Evolutionary conservation across 2,329 filamentous ascomycete species (phyloP), one percentile per base, ranked within the genome.

Genomic region (Elsinoe necatrix): DNA sequence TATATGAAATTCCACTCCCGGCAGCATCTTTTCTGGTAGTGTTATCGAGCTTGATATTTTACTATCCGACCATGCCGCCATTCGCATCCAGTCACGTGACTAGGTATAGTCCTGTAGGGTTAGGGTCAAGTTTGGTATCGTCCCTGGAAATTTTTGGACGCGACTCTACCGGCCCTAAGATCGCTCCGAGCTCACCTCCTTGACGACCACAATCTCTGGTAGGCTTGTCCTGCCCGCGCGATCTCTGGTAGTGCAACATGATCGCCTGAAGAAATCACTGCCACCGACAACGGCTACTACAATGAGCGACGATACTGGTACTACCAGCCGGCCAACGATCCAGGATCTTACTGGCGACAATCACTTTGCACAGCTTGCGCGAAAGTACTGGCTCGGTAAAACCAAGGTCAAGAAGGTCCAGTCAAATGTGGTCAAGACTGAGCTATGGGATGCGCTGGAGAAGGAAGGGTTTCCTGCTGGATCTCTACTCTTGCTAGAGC

Each of bases 391-490:
- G 93, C 76, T 95, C 60, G 85, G 86, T 68, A 70, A 76, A 7
- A 75, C 80, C 21, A 82, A 80, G 67, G 65, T 79, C 25, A 72
- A 80, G 50, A 89, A 84, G 73, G 87, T 88, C 72, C 92, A 88
- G 64, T 77, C 78, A 52, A 86, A 95, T 61, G 82, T 95, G 47
- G 74, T 98, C 66, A 95, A 95, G 75, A 81, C 83, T 63, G 83
- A 88, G 66, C 84, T 98, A 58, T 98, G 92, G 90, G 88, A 95
- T 70, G 79, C 83, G 56, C 74, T 98, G 64, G 90, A 95, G 72
- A 83, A 84, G 62, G 87, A 90, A 56, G 79, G 81, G 56, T 97
- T 96, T 67, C 77, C 82, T 31, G 83, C 86, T 69, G 86, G 83
- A 68, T 86, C 86, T 4, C 78, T 98, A 20, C 75, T 95, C 61